Evolutionary conservation across 2,329 filamentous ascomycete genomes (phyloP).

Genomic region (Cytospora piceicola): DNA sequence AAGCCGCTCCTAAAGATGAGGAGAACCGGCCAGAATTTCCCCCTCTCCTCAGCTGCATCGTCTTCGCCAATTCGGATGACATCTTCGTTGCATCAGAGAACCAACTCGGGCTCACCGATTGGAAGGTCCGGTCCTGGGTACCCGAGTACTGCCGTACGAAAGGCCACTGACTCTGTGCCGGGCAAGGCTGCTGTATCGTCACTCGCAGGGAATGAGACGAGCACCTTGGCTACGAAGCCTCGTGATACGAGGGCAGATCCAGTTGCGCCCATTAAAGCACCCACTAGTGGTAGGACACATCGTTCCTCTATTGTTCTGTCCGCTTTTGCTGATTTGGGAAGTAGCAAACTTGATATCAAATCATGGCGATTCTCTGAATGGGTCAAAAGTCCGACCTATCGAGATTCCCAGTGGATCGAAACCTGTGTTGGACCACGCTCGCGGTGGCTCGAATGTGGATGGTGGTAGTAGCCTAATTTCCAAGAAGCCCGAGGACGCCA

Average conservation of each 20-base stretch:
- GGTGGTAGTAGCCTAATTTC: neutral
- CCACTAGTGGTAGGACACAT: slow-evolving; percentile 2
- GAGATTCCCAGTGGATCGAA: neutral
- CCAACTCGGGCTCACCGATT: slow-evolving; percentile 11
- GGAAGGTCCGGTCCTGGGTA: neutral
- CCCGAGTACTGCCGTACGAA: neutral
- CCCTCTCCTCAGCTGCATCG: slow-evolving; percentile 10
- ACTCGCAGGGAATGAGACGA: neutral
- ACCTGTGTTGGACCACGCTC: neutral
- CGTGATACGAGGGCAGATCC: neutral
- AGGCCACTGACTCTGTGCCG: neutral
- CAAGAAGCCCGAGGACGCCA: neutral
- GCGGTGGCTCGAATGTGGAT: neutral
- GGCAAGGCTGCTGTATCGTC: neutral
- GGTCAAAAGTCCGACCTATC: neutral
- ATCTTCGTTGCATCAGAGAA: slow-evolving; percentile 14
- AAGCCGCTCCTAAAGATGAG: slow-evolving; percentile 29
- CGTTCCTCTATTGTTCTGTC: neutral
- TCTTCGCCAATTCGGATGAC: slow-evolving; percentile 9
- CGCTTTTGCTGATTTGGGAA: neutral
- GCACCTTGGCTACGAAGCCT: neutral
- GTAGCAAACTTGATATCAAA: neutral
- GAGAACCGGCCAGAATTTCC: slow-evolving; percentile 28
- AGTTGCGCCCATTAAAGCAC: neutral
- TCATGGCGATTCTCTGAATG: neutral